phyloP scores from a whole-genome alignment of 768 basidiomycete genomes.

The Lyophyllum atratum region DNA sequence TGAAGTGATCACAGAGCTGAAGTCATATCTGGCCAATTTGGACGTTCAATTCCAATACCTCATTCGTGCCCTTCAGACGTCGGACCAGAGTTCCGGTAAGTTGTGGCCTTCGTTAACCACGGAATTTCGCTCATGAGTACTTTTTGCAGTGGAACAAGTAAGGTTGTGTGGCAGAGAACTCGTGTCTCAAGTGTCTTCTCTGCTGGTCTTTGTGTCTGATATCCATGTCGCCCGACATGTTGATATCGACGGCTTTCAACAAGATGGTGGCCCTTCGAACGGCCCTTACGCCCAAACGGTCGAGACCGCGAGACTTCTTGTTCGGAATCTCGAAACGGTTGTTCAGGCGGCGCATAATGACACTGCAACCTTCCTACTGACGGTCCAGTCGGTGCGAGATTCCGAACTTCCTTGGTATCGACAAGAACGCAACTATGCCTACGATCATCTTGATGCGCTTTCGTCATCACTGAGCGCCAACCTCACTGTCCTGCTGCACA shows the following conservation, averaged over 20 bases:
- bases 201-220: conserved; percentile 62
- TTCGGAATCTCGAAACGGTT: conserved; percentile 69
- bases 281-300: conserved; percentile 65
- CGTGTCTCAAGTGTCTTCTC: conserved; percentile 55
- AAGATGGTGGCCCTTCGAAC: conserved; percentile 47
- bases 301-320: conserved; percentile 64
- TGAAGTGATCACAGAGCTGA: conserved; percentile 58
- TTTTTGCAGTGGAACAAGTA: conserved; percentile 40
- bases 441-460: conserved; percentile 52
- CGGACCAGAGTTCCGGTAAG: conserved; percentile 40
- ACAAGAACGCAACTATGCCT: conserved; percentile 33
- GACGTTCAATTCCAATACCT: conserved; percentile 51
- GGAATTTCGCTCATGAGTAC: not conserved
- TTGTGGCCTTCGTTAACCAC: not conserved
- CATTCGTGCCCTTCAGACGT: conserved; percentile 31
- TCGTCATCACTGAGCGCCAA: conserved; percentile 57
- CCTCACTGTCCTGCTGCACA: conserved; percentile 53
- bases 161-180: conserved; percentile 48
- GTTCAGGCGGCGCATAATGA: conserved; percentile 80
- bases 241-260: conserved; percentile 76
- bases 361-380: conserved; percentile 57
- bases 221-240: conserved; percentile 81
- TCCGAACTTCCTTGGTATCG: conserved; percentile 31
- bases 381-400: conserved; percentile 54
- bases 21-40: conserved; percentile 44